Conservation (phyloP, 108 stramenopile genomes). For the Nitzschia putrida region DNA sequence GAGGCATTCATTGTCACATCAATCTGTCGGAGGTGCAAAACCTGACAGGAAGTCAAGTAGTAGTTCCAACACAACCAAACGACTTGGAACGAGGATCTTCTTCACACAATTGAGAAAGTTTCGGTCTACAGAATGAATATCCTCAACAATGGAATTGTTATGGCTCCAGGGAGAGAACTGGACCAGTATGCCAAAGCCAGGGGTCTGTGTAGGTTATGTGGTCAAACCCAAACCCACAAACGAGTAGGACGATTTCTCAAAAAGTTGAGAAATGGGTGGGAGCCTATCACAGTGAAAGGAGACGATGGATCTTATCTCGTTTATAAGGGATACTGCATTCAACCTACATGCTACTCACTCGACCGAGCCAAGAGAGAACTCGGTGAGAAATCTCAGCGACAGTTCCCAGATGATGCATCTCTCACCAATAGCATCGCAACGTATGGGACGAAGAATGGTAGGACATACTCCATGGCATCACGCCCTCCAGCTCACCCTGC, state of each 20-base stretch:
- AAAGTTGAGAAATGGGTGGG: conserved; percentile 5
- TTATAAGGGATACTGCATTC: conserved; percentile 39
- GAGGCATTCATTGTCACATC: too few relatives aligned
- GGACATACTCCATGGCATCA: background rate
- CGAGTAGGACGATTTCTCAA: background rate
- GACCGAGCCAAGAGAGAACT: conserved; percentile 18
- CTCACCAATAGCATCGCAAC: background rate
- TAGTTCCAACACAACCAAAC: too few relatives aligned
- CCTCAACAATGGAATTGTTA: conserved; percentile 5
- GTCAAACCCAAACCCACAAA: conserved; percentile 20
- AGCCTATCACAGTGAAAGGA: conserved; percentile 18
- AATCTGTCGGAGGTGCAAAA: too few relatives aligned
- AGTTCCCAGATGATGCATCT: background rate
- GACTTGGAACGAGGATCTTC: too few relatives aligned
- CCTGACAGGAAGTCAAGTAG: too few relatives aligned
- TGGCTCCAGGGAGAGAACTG: conserved; percentile 3
- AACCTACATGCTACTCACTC: conserved; percentile 33
- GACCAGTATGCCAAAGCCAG: conserved; percentile 6
- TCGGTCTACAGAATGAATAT: conserved; percentile 1
- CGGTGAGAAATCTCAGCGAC: conserved; percentile 8
- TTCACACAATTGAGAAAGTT: too few relatives aligned
- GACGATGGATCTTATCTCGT: conserved; percentile 15
- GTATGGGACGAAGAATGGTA: background rate
- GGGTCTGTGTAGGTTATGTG: conserved; percentile 22
- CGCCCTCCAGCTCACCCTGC: conserved; percentile 2